Percentiles rank a stretch among this genome's conserved stretches.
These are phyloP conservation scores for Hippophae gyantsensis DNA, from an alignment of 306 rosid genomes.

Conservation along the genomic window DNA sequence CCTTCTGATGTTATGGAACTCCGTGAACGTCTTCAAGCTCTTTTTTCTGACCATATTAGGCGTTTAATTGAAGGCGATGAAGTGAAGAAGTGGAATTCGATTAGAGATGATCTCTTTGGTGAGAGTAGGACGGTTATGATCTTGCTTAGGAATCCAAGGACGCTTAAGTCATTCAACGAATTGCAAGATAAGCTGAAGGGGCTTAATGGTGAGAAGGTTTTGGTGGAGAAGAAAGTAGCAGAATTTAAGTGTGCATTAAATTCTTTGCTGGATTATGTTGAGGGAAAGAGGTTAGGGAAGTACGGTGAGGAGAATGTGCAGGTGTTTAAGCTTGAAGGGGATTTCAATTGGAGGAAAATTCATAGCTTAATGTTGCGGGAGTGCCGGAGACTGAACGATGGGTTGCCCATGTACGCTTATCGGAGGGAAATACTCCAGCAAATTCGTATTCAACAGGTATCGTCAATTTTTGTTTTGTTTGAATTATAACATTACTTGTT, in stretches of 20 bases:
- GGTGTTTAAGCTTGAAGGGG: slow-evolving; percentile 32
- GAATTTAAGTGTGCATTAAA: slow-evolving; percentile 67
- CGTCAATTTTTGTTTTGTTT: not conserved
- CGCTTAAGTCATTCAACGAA: rapidly evolving
- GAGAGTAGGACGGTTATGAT: slow-evolving; percentile 19
- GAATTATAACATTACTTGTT: not conserved
- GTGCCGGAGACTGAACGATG: slow-evolving; percentile 58
- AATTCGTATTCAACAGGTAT: slow-evolving; percentile 62
- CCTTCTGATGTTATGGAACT: slow-evolving; percentile 45
- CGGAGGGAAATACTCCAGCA: slow-evolving; percentile 52
- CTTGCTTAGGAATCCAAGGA: not conserved
- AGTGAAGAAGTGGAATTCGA: slow-evolving; percentile 37
- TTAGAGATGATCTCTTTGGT: slow-evolving; percentile 15
- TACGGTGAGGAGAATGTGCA: slow-evolving; percentile 15
- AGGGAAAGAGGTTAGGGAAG: slow-evolving; percentile 19
- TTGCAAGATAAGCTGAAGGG: slow-evolving; percentile 19
- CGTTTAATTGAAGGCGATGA: slow-evolving; percentile 44
- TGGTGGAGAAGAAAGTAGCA: slow-evolving; percentile 35
- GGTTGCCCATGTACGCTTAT: slow-evolving; percentile 77
- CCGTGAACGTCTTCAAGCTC: slow-evolving; percentile 24
- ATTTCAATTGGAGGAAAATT: slow-evolving; percentile 40
- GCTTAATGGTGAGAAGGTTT: slow-evolving; percentile 26
- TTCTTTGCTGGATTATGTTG: slow-evolving; percentile 41
- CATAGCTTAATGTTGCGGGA: slow-evolving; percentile 51
- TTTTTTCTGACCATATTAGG: slow-evolving; percentile 37